Evolutionary conservation across 768 basidiomycete species (phyloP).

Genomic region (Nidularia sp.): DNA sequence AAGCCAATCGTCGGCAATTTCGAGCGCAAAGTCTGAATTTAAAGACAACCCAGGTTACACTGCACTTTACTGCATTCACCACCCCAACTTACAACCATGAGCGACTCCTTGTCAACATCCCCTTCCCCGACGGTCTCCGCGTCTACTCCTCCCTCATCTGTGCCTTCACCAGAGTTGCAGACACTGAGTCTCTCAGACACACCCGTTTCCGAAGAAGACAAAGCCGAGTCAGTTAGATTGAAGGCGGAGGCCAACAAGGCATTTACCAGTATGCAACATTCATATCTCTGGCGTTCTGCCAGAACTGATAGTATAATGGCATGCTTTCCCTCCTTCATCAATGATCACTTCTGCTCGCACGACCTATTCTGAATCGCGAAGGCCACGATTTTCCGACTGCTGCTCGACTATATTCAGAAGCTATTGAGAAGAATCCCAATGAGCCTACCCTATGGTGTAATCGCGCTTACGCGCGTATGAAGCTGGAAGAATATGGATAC

Average conservation of each 20-base stretch:
- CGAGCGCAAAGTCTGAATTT: no score
- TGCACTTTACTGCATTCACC: neutral
- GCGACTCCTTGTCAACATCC: conserved; percentile 21
- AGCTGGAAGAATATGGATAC: conserved; percentile 90
- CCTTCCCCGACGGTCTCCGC: conserved; percentile 36
- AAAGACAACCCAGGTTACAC: no score
- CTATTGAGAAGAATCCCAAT: conserved; percentile 82
- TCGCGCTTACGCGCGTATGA: conserved; percentile 88
- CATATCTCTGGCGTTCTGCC: conserved; percentile 1
- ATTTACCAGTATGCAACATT: conserved; percentile 55
- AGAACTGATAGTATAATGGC: neutral
- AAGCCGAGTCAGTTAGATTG: conserved; percentile 59
- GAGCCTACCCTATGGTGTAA: conserved; percentile 95
- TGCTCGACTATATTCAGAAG: conserved; percentile 74
- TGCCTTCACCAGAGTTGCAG: conserved; percentile 56
- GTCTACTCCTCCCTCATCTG: conserved; percentile 51
- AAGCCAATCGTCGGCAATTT: no score
- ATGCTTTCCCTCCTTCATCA: neutral
- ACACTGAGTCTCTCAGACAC: conserved; percentile 43
- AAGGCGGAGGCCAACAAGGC: conserved; percentile 89
- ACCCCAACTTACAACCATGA: neutral
- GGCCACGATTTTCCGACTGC: conserved; percentile 77
- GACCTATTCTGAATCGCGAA: conserved; percentile 6
- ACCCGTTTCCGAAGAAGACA: conserved; percentile 65
- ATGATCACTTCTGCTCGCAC: conserved; percentile 1